phyloP scores from a whole-genome alignment of 352 stramenopile species.

The Pythium brassicae region DNA sequence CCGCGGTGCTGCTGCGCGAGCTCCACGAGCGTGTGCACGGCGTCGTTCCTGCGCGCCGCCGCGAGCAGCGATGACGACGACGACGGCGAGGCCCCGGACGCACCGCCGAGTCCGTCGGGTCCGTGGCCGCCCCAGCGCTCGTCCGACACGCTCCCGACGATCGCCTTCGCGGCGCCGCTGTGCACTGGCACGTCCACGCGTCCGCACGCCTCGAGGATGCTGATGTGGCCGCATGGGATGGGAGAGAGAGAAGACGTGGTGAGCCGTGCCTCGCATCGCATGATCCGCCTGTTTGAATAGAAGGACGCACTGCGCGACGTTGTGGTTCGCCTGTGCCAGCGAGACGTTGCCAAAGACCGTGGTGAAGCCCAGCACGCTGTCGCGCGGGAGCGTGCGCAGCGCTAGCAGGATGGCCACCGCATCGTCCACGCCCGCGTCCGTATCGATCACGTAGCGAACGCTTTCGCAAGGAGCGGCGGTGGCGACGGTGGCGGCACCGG shows the following conservation, averaged over 20 bases:
- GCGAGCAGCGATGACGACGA: constrained; percentile 18
- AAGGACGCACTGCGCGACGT: constrained; percentile 61
- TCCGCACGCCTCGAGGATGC: constrained; percentile 53
- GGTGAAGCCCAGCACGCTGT: constrained; percentile 60
- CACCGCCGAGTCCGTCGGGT: constrained; percentile 62
- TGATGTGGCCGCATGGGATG: constrained; percentile 11
- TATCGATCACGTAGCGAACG: constrained; percentile 68
- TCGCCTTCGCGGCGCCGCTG: constrained; percentile 59
- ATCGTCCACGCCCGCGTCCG: constrained; percentile 78
- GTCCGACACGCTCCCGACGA: constrained; percentile 60
- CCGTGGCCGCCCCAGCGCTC: constrained; percentile 70
- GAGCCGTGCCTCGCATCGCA: background rate
- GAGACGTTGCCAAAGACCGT: constrained; percentile 85
- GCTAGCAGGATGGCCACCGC: constrained; percentile 70
- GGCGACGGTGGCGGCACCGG: too few relatives aligned
- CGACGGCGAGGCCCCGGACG: constrained; percentile 16
- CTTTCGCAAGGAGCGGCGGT: background rate
- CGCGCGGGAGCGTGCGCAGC: constrained; percentile 51
- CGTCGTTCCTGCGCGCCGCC: constrained; percentile 45
- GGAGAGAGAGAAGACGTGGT: background rate
- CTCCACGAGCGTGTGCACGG: constrained; percentile 62
- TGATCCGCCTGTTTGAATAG: too few relatives aligned
- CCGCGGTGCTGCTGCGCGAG: constrained; percentile 46
- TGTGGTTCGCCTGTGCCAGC: constrained; percentile 78
- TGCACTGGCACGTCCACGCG: constrained; percentile 51